A percentile compares a stretch with the other conserved stretches of the same genome.
phyloP scores from a whole-genome alignment of 257 asterid genomes.

The Solanum tarijense region DNA sequence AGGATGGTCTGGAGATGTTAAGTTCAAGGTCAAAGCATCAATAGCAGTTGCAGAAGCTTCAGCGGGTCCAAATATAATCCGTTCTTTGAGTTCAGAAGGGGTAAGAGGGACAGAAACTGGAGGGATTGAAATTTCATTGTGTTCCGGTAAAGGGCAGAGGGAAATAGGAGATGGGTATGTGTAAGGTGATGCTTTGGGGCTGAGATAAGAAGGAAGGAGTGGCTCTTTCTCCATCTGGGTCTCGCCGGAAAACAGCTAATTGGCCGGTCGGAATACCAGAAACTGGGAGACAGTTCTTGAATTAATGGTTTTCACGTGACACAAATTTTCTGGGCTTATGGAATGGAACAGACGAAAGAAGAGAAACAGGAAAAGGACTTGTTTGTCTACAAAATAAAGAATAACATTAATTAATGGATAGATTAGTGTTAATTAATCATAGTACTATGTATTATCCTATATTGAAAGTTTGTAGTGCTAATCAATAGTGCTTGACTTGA shows the following conservation, averaged over 20 bases:
- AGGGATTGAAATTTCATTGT: slow-evolving; percentile 48
- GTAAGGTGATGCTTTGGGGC: slow-evolving; percentile 17
- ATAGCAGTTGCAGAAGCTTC: slow-evolving; percentile 24
- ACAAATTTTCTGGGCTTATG: not conserved
- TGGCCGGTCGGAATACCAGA: slow-evolving; percentile 2
- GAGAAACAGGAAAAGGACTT: not conserved
- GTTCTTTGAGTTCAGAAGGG: slow-evolving; percentile 67
- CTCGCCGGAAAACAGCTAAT: slow-evolving; percentile 2
- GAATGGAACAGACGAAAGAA: not conserved
- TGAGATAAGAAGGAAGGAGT: slow-evolving; percentile 39
- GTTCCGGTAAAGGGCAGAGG: slow-evolving; percentile 58
- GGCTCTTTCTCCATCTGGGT: slow-evolving; percentile 68
- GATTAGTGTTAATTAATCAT: not conserved
- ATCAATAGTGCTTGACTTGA: not conserved
- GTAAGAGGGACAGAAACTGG: slow-evolving; percentile 32
- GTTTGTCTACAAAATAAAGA: not conserved
- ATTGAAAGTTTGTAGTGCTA: not conserved
- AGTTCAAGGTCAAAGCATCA: slow-evolving; percentile 31
- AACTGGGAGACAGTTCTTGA: not conserved
- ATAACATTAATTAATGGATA: not conserved
- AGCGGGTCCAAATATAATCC: slow-evolving; percentile 58
- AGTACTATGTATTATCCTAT: not conserved
- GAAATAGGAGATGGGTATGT: slow-evolving; percentile 25
- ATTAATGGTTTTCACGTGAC: not conserved
- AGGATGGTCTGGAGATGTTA: slow-evolving; percentile 18